These are phyloP conservation scores for Neltuma alba DNA, from an alignment of 306 rosid species.

Conservation along the genomic window DNA sequence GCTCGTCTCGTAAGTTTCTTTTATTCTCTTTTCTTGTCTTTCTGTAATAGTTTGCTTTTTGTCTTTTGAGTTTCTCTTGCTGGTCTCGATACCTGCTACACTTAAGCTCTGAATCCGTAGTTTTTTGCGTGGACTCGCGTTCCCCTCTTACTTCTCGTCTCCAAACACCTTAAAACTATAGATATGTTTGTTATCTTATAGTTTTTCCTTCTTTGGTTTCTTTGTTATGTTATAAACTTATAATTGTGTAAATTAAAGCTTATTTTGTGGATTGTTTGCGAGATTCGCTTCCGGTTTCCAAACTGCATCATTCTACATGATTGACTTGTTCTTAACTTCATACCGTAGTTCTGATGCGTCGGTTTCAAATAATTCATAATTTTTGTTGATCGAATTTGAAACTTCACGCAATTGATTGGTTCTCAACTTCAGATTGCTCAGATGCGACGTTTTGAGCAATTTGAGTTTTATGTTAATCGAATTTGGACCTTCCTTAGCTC, in stretches of 20 bases:
- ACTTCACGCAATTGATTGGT: background rate
- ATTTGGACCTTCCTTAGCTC: background rate
- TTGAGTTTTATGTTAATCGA: background rate
- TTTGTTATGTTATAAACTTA: background rate
- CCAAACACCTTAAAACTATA: background rate
- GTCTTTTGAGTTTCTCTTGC: background rate
- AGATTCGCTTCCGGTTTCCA: background rate
- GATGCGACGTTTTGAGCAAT: background rate
- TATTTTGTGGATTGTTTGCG: constrained; percentile 5
- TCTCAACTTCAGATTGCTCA: background rate
- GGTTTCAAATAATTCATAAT: background rate
- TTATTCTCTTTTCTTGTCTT: background rate
- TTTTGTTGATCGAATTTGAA: background rate
- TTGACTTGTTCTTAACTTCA: background rate
- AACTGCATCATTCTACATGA: background rate
- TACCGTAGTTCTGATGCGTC: background rate
- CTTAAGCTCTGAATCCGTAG: background rate
- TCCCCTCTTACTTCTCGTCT: background rate
- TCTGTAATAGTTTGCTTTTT: background rate
- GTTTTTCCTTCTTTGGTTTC: background rate
- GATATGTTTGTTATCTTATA: background rate
- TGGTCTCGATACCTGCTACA: background rate
- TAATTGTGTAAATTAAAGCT: background rate
- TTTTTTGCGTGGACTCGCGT: background rate
- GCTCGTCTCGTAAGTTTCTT: constrained; percentile 35